A percentile compares a stretch with the other conserved stretches of the same genome.
Evolutionary conservation across 306 rosid species (phyloP).

Genomic region (Cyclanthera cordifolia): DNA sequence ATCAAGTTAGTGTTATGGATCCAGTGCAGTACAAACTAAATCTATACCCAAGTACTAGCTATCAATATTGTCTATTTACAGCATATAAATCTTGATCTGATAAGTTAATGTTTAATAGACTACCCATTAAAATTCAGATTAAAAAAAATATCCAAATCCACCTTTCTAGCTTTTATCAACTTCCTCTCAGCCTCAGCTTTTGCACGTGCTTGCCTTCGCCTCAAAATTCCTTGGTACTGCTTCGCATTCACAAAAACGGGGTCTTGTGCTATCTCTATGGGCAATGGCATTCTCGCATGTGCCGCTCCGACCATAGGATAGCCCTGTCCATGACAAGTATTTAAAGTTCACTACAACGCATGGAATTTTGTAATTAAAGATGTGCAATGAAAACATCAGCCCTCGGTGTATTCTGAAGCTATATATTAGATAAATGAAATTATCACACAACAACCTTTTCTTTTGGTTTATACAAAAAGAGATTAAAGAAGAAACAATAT

Average conservation of each 20-base stretch:
- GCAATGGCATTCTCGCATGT: conserved; percentile 93
- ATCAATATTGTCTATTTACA: neutral
- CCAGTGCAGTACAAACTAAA: neutral
- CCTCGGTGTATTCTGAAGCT: neutral
- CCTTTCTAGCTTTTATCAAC: conserved; percentile 72
- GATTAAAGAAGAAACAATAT: neutral
- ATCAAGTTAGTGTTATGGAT: neutral
- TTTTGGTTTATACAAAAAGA: neutral
- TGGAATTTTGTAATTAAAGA: neutral
- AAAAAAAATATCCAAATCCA: conserved; percentile 15
- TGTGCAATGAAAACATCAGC: neutral
- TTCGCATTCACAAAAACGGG: conserved; percentile 97
- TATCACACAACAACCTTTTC: neutral
- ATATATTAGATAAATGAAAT: neutral
- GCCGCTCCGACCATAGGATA: conserved; percentile 76
- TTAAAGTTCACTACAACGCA: neutral
- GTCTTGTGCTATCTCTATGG: conserved; percentile 91
- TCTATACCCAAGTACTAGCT: neutral
- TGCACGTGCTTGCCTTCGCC: conserved; percentile 97
- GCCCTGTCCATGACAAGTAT: conserved; percentile 36
- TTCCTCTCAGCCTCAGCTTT: conserved; percentile 94
- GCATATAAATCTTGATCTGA: neutral
- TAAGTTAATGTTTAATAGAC: neutral
- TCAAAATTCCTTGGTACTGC: conserved; percentile 92
- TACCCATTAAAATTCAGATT: neutral